Evolutionary conservation across 352 stramenopile genomes (phyloP).

Genomic region (Globisporangium polare): DNA sequence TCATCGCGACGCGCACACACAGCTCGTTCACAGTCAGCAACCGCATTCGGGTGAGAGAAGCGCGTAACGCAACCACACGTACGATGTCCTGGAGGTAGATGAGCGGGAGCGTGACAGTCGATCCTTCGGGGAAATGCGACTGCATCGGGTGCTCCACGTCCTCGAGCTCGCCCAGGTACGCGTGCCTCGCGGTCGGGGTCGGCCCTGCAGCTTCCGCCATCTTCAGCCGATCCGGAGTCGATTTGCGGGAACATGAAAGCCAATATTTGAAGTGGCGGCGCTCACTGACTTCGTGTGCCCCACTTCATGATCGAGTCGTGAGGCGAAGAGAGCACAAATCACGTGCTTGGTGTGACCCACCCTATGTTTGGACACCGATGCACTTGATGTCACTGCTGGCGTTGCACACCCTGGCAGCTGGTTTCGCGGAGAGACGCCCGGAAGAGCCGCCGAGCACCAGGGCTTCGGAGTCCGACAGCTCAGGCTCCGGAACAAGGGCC

Average conservation of each 20-base stretch:
- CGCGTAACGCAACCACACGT: conserved; percentile 10
- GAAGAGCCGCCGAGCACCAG: neutral
- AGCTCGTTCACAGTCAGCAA: neutral
- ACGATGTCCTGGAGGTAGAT: conserved; percentile 78
- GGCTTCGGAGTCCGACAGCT: too few species aligned
- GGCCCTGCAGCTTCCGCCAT: neutral
- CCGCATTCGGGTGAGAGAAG: neutral
- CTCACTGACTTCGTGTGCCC: neutral
- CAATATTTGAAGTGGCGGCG: neutral
- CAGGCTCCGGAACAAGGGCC: too few species aligned
- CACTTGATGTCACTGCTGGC: neutral
- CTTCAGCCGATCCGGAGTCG: neutral
- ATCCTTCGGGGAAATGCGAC: conserved; percentile 46
- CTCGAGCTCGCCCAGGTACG: conserved; percentile 74
- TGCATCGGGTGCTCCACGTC: conserved; percentile 42
- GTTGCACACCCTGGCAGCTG: conserved; percentile 12
- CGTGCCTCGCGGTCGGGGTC: conserved; percentile 30
- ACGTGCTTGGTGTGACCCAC: neutral
- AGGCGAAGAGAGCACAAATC: too few species aligned
- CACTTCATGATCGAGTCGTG: neutral
- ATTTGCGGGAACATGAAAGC: neutral
- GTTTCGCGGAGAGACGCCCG: conserved; percentile 5
- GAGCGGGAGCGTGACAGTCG: conserved; percentile 55
- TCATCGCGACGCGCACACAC: neutral
- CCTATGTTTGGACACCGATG: neutral